These are phyloP conservation scores for Leccinum pellstonianum DNA, from an alignment of 768 basidiomycete genomes.

Conservation along the genomic window DNA sequence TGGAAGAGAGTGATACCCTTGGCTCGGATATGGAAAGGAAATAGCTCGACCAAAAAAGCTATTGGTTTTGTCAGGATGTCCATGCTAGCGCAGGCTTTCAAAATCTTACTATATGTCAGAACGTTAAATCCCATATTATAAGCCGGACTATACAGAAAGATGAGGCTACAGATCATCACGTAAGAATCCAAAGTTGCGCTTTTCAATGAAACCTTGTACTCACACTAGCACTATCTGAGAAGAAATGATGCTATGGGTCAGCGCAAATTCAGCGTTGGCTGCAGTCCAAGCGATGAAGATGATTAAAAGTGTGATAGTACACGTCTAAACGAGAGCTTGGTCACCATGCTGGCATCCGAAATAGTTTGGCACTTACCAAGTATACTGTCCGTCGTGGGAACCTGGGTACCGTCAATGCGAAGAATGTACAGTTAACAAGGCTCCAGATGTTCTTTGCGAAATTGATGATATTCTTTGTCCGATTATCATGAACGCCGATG, in stretches of 20 bases:
- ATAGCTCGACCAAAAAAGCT: slow-evolving; percentile 68
- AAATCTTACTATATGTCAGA: slow-evolving; percentile 12
- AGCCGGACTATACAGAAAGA: slow-evolving; percentile 18
- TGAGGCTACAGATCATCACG: slow-evolving; percentile 5
- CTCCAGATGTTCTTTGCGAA: slow-evolving; percentile 14
- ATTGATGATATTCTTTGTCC: slow-evolving; percentile 17
- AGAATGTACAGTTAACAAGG: slow-evolving; percentile 4
- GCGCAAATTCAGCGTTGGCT: slow-evolving; percentile 22
- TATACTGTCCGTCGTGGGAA: slow-evolving; percentile 19
- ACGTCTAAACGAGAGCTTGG: slow-evolving; percentile 2
- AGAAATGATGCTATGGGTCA: slow-evolving; percentile 5
- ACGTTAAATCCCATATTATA: slow-evolving; percentile 14
- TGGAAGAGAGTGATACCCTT: slow-evolving; percentile 63
- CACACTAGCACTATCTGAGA: slow-evolving; percentile 13
- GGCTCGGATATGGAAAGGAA: slow-evolving; percentile 62
- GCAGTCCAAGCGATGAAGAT: slow-evolving; percentile 17
- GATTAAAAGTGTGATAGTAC: slow-evolving; percentile 17
- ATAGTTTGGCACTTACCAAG: slow-evolving; percentile 8
- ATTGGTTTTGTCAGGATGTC: not conserved
- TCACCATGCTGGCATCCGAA: not conserved
- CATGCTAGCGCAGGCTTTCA: not conserved
- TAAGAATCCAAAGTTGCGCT: not conserved
- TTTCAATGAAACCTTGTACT: not conserved
- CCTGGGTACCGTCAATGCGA: slow-evolving; percentile 7
- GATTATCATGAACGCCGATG: slow-evolving; percentile 22